Conservation (phyloP, 345 rosid genomes). For the Syzygium jambos region DNA sequence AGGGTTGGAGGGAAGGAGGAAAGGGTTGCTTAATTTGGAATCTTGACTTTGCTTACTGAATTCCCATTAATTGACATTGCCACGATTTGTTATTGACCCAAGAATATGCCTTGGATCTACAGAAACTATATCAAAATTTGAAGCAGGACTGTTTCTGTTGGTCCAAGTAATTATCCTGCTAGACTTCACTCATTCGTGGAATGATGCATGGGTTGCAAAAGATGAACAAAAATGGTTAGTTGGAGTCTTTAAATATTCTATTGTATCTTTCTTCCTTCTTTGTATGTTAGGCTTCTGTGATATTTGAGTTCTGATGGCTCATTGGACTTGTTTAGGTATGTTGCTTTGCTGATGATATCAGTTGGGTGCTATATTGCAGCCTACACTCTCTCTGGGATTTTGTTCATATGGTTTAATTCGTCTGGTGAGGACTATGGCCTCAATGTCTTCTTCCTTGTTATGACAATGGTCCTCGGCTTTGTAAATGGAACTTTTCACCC, state of each 20-base stretch:
- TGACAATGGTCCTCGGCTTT: constrained; percentile 86
- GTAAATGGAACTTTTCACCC: constrained; percentile 64
- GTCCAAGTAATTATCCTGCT: constrained; percentile 85
- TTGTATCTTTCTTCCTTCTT: neutral
- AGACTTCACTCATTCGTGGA: constrained; percentile 85
- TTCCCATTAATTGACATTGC: neutral
- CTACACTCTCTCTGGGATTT: constrained; percentile 62
- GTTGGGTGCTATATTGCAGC: constrained; percentile 76
- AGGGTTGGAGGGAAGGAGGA: no score
- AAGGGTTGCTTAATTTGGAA: no score
- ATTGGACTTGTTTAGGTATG: constrained; percentile 42
- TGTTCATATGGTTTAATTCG: constrained; percentile 98
- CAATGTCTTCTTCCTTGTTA: constrained; percentile 81
- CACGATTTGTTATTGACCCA: neutral
- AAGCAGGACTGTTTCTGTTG: constrained; percentile 91
- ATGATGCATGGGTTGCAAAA: constrained; percentile 97
- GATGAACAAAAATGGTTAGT: constrained; percentile 90
- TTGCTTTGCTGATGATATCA: constrained; percentile 78
- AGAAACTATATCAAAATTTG: constrained; percentile 81
- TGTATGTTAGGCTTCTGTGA: neutral
- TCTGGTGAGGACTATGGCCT: constrained; percentile 92
- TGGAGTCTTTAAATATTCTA: neutral
- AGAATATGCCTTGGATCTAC: constrained; percentile 14
- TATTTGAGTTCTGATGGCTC: constrained; percentile 13
- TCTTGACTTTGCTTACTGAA: neutral